Evolutionary conservation across 495 filamentous ascomycete genomes (phyloP).

Genomic region (Penicillium daleae): DNA sequence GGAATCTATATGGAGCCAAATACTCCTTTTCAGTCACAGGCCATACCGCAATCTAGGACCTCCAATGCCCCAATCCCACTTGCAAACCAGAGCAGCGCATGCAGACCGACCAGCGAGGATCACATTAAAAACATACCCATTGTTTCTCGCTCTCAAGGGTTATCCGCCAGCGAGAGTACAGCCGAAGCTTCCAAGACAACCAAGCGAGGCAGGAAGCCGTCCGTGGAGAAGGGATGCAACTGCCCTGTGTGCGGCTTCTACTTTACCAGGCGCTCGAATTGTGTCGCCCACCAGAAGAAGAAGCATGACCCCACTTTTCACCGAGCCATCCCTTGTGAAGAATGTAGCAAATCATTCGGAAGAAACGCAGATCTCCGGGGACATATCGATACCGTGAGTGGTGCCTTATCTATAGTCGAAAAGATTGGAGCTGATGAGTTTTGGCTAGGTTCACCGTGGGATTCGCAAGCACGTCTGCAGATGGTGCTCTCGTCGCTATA

Average conservation of each 20-base stretch:
- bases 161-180: neutral
- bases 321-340: constrained; percentile 70
- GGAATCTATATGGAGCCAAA: neutral
- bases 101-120: neutral
- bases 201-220: constrained; percentile 5
- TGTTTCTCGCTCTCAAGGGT: neutral
- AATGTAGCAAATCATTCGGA: constrained; percentile 51
- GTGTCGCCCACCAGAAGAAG: constrained; percentile 88
- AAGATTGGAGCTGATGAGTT: neutral
- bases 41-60: neutral
- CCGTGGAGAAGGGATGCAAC: constrained; percentile 44
- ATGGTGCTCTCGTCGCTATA: constrained; percentile 17
- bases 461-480: constrained; percentile 21
- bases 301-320: constrained; percentile 79
- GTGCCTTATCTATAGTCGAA: neutral
- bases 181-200: constrained; percentile 1
- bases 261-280: constrained; percentile 90
- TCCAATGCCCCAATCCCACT: neutral
- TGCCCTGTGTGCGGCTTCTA: constrained; percentile 78
- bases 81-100: neutral
- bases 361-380: constrained; percentile 83
- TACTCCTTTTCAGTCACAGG: neutral
- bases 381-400: constrained; percentile 76
- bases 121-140: neutral
- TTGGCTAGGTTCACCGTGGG: constrained; percentile 17